Conservation (phyloP, 805 yeast species). For the Candida vaughaniae region DNA sequence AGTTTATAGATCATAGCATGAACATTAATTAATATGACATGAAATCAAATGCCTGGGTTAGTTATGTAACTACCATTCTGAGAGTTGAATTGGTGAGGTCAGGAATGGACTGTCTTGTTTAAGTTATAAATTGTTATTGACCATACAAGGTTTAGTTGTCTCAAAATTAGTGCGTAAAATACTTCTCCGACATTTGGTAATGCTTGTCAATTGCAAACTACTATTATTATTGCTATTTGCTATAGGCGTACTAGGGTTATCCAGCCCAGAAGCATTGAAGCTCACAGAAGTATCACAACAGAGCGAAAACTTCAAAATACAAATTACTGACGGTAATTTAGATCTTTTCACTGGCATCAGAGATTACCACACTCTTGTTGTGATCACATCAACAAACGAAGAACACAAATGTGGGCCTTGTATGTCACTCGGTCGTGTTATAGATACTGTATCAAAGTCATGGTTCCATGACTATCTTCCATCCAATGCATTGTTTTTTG, state of each 20-base stretch:
- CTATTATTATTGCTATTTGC: too few relatives aligned
- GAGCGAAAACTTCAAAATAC: slow-evolving; percentile 36
- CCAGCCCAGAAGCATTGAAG: slow-evolving; percentile 8
- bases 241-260: too few relatives aligned
- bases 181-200: too few relatives aligned
- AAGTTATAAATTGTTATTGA: too few relatives aligned
- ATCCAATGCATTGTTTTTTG: slow-evolving; percentile 43
- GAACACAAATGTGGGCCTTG: slow-evolving; percentile 51
- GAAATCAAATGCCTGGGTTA: too few relatives aligned
- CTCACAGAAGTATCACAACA: slow-evolving; percentile 10
- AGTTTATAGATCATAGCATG: neutral
- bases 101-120: too few relatives aligned
- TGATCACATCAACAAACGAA: slow-evolving; percentile 50
- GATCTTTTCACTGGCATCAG: slow-evolving; percentile 45
- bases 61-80: too few relatives aligned
- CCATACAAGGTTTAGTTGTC: too few relatives aligned
- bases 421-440: slow-evolving; percentile 38
- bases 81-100: too few relatives aligned
- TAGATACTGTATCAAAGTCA: slow-evolving; percentile 36
- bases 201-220: too few relatives aligned
- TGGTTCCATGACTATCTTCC: slow-evolving; percentile 45
- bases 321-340: slow-evolving; percentile 42
- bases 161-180: too few relatives aligned
- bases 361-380: slow-evolving; percentile 50
- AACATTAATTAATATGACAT: too few relatives aligned